These are phyloP conservation scores for Kwoniella sp. DNA, from an alignment of 768 basidiomycete genomes.

Conservation along the genomic window DNA sequence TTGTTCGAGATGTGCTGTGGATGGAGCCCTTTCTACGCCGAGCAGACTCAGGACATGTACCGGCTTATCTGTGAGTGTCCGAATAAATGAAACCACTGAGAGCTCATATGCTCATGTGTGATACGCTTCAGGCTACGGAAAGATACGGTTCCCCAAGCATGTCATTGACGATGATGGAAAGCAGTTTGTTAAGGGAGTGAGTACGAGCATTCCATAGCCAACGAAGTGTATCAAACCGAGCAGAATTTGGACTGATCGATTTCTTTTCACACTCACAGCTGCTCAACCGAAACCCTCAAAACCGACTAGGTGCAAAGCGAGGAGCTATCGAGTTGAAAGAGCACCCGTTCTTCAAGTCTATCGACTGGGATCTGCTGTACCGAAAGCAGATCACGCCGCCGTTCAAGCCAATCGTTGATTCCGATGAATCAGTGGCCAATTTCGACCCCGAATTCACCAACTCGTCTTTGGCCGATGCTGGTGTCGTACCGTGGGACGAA, in stretches of 20 bases:
- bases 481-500: slow-evolving; percentile 64
- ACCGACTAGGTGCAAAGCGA: slow-evolving; percentile 85
- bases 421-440: slow-evolving; percentile 96
- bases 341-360: slow-evolving; percentile 86
- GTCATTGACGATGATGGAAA: slow-evolving; percentile 98
- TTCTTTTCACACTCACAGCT: slow-evolving; percentile 63
- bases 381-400: slow-evolving; percentile 91
- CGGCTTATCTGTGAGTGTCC: slow-evolving; percentile 41
- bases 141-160: slow-evolving; percentile 89
- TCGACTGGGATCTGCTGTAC: slow-evolving; percentile 86
- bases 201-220: too few relatives aligned
- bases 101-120: background rate
- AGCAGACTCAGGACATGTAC: slow-evolving; percentile 99
- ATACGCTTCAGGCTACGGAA: slow-evolving; percentile 95
- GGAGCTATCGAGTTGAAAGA: slow-evolving; percentile 94
- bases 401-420: slow-evolving; percentile 96
- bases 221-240: too few relatives aligned
- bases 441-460: slow-evolving; percentile 96
- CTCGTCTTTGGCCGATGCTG: slow-evolving; percentile 70
- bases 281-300: slow-evolving; percentile 96
- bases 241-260: background rate
- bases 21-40: slow-evolving; percentile 99
- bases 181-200: slow-evolving; percentile 96
- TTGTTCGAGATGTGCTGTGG: slow-evolving; percentile 99
- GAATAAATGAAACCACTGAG: background rate